Evolutionary conservation across 257 asterid genomes (phyloP).

Genomic region (Mitragyna speciosa): DNA sequence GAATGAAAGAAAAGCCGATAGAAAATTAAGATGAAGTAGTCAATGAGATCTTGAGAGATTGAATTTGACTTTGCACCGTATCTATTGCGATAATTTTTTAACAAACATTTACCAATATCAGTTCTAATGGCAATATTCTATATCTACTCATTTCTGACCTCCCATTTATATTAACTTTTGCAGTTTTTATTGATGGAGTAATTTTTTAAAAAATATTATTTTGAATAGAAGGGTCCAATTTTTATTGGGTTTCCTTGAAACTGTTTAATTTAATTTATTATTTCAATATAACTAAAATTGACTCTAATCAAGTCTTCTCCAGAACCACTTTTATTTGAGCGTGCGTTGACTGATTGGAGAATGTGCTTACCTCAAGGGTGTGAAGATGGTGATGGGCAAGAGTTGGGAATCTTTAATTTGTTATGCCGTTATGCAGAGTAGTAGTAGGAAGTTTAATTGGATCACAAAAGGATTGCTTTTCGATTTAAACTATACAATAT

Average conservation of each 20-base stretch:
- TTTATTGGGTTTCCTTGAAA: no score
- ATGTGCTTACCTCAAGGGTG: background rate
- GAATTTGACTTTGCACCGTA: conserved; percentile 78
- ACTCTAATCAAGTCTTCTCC: background rate
- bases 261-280: no score
- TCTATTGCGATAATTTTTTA: conserved; percentile 51
- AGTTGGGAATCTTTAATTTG: background rate
- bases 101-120: conserved; percentile 20
- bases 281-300: no score
- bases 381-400: background rate
- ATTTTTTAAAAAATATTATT: no score
- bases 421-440: background rate
- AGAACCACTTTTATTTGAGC: background rate
- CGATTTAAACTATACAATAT: no score
- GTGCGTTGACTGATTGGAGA: background rate
- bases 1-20: conserved; percentile 60
- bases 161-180: no score
- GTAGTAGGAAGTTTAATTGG: no score
- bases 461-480: no score
- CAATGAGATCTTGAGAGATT: conserved; percentile 64
- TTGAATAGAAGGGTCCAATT: no score
- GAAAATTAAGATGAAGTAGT: conserved; percentile 70
- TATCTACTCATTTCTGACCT: no score
- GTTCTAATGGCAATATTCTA: conserved; percentile 62
- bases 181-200: no score